Percentiles rank a stretch among this genome's conserved stretches.
Conservation (phyloP, 2,329 filamentous ascomycete species). For the Didymella keratinophila region DNA sequence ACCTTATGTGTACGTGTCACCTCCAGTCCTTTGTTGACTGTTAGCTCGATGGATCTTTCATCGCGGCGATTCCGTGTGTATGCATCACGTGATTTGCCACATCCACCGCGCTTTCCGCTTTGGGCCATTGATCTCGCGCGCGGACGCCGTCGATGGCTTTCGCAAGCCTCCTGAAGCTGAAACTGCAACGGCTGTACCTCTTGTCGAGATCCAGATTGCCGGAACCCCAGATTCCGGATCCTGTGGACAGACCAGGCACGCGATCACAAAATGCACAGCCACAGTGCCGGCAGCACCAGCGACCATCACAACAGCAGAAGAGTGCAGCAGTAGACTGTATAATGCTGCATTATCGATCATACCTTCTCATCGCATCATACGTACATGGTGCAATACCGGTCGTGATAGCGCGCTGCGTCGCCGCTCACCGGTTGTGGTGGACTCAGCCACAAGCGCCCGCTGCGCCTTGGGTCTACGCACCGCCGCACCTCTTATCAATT, state of each 20-base stretch:
- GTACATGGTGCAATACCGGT: not conserved
- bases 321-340: not conserved
- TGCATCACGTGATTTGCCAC: conserved; percentile 14
- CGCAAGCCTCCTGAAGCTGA: not conserved
- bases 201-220: not conserved
- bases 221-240: not conserved
- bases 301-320: not conserved
- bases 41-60: conserved; percentile 4
- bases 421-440: conserved; percentile 1
- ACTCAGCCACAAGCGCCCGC: not conserved
- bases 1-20: not conserved
- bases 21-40: not conserved
- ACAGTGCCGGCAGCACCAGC: not conserved
- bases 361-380: not conserved
- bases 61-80: conserved; percentile 17
- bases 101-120: conserved; percentile 6
- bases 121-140: not conserved
- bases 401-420: not conserved
- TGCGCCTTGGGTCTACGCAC: not conserved
- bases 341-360: not conserved
- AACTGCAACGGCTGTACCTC: not conserved
- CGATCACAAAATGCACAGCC: not conserved
- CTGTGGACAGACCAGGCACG: not conserved
- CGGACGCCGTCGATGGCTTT: not conserved
- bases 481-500: not conserved